phyloP scores from a whole-genome alignment of 129 eudicot species.

The Pittosporum tobira region DNA sequence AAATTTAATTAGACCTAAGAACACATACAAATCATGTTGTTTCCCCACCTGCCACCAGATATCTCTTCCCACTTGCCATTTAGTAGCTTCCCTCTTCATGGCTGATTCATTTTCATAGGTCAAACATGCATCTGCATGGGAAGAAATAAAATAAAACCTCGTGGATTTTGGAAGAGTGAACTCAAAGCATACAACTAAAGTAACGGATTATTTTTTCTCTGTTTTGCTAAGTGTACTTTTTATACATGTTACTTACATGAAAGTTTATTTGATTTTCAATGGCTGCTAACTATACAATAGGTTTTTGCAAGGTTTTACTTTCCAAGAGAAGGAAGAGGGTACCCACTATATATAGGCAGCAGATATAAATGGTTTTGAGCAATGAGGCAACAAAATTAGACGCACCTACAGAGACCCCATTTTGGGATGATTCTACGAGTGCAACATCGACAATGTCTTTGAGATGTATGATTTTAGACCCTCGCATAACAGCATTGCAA shows the following conservation, averaged over 20 bases:
- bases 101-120: conserved; percentile 82
- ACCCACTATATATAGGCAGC: no score
- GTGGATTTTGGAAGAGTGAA: background rate
- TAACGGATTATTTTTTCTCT: no score
- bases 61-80: conserved; percentile 78
- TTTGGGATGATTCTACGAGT: conserved; percentile 49
- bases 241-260: no score
- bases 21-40: background rate
- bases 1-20: background rate
- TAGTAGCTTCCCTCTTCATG: conserved; percentile 76
- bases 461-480: conserved; percentile 59
- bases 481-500: conserved; percentile 91
- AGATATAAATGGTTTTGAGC: background rate
- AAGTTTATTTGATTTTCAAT: no score
- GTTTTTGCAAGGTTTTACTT: no score
- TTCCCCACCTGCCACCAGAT: conserved; percentile 92
- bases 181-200: no score
- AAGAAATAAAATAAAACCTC: conserved; percentile 1
- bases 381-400: background rate
- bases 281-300: no score
- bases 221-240: no score
- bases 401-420: conserved; percentile 60
- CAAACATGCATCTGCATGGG: conserved; percentile 63
- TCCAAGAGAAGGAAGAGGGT: no score
- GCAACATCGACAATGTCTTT: conserved; percentile 84